phyloP scores from a whole-genome alignment of 2,329 filamentous ascomycete genomes.

The Geoglossum cookeanum region DNA sequence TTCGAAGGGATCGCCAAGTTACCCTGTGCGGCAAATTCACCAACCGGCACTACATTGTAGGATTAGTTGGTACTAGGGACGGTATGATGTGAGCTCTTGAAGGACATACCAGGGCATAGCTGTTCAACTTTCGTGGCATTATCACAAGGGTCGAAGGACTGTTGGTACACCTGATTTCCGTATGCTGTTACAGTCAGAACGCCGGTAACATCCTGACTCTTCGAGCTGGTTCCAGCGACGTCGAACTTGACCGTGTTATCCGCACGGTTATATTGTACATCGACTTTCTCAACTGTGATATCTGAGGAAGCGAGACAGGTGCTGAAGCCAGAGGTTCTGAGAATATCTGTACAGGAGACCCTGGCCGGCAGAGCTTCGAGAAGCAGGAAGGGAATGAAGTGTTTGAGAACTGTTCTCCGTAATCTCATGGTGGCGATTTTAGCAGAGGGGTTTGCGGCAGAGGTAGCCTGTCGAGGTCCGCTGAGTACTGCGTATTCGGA shows the following conservation, averaged over 20 bases:
- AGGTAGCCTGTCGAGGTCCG: neutral
- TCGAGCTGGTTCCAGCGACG: constrained; percentile 55
- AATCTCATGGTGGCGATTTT: neutral
- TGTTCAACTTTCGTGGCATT: constrained; percentile 43
- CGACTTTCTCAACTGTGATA: constrained; percentile 53
- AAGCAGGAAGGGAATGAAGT: constrained; percentile 1
- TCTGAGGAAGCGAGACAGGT: constrained; percentile 42
- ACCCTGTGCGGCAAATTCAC: constrained; percentile 55
- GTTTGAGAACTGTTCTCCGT: neutral
- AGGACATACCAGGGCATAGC: constrained; percentile 57
- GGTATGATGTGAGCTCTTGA: constrained; percentile 7
- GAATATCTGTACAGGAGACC: constrained; percentile 48
- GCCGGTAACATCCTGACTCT: constrained; percentile 63
- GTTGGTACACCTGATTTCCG: constrained; percentile 59
- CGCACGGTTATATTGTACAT: constrained; percentile 62
- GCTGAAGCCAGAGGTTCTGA: constrained; percentile 64
- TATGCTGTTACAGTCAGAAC: constrained; percentile 64
- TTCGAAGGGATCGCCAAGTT: constrained; percentile 49
- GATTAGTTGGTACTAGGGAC: neutral
- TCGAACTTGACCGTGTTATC: constrained; percentile 62
- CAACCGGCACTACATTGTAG: constrained; percentile 41
- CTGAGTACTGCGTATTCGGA: neutral
- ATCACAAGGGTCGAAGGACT: constrained; percentile 69
- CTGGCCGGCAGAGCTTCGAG: constrained; percentile 10
- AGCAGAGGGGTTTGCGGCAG: too few species aligned